phyloP scores from a whole-genome alignment of 768 basidiomycete species.

The Suillus brevipes region DNA sequence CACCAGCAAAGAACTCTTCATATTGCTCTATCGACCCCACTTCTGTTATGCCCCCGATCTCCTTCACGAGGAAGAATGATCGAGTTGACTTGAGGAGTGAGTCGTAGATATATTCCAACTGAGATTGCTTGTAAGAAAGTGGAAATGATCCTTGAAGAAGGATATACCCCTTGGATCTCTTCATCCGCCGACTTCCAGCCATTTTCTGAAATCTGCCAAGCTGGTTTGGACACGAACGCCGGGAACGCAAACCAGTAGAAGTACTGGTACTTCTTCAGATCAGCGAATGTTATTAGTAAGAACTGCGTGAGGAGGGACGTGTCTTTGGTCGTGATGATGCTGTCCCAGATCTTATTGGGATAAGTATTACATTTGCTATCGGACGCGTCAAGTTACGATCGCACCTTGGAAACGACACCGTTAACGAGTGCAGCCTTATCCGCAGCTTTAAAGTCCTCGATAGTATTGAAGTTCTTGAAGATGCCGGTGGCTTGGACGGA shows the following conservation, averaged over 20 bases:
- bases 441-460: conserved; percentile 91
- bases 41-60: conserved; percentile 35
- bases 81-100: conserved; percentile 43
- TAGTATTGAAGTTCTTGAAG: conserved; percentile 95
- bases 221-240: conserved; percentile 84
- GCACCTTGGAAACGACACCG: conserved; percentile 63
- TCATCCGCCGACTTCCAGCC: conserved; percentile 58
- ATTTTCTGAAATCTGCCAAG: conserved; percentile 75
- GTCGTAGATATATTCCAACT: conserved; percentile 56
- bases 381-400: conserved; percentile 9
- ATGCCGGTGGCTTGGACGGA: conserved; percentile 58
- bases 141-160: not conserved
- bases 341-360: conserved; percentile 63
- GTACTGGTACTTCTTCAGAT: conserved; percentile 97
- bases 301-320: conserved; percentile 69
- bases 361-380: conserved; percentile 1
- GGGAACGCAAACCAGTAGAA: conserved; percentile 99
- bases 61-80: conserved; percentile 65
- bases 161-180: conserved; percentile 34
- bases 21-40: conserved; percentile 60
- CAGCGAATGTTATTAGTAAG: conserved; percentile 90
- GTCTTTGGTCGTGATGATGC: conserved; percentile 52
- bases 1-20: conserved; percentile 53
- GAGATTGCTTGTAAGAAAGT: not conserved
- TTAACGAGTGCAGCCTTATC: conserved; percentile 90